Conservation (phyloP, 1,284 basidiomycete species). For the Moniliella sp. region DNA sequence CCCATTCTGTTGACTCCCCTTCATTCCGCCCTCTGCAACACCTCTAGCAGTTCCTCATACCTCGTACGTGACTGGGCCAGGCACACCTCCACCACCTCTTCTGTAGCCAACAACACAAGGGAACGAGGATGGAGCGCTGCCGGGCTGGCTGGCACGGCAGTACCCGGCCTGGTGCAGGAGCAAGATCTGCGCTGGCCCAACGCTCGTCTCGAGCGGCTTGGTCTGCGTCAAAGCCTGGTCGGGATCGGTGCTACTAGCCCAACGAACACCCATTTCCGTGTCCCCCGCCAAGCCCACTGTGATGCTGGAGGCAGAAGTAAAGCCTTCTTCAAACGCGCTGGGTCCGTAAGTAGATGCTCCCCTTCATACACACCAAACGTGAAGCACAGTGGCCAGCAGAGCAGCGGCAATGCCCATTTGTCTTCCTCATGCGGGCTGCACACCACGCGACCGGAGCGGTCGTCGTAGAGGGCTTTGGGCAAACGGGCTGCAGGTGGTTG, state of each 20-base stretch:
- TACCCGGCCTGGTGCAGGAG: no score
- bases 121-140: no score
- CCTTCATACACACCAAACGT: conserved; percentile 63
- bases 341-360: conserved; percentile 54
- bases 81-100: no score
- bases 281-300: conserved; percentile 2
- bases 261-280: not conserved
- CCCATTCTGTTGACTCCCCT: no score
- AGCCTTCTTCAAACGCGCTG: conserved; percentile 69
- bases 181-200: no score
- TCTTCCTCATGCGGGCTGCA: conserved; percentile 43
- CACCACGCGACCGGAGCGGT: conserved; percentile 46
- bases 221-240: not conserved
- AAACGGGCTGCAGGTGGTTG: conserved; percentile 30
- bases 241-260: not conserved
- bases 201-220: no score
- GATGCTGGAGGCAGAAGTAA: conserved; percentile 37
- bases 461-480: conserved; percentile 52
- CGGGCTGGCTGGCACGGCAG: no score
- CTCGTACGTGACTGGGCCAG: no score
- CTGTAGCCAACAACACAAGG: no score
- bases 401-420: conserved; percentile 39
- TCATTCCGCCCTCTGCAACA: no score
- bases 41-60: no score
- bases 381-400: conserved; percentile 43